Evolutionary conservation across 352 stramenopile species (phyloP).

Genomic region (Peronosclerospora sorghi): DNA sequence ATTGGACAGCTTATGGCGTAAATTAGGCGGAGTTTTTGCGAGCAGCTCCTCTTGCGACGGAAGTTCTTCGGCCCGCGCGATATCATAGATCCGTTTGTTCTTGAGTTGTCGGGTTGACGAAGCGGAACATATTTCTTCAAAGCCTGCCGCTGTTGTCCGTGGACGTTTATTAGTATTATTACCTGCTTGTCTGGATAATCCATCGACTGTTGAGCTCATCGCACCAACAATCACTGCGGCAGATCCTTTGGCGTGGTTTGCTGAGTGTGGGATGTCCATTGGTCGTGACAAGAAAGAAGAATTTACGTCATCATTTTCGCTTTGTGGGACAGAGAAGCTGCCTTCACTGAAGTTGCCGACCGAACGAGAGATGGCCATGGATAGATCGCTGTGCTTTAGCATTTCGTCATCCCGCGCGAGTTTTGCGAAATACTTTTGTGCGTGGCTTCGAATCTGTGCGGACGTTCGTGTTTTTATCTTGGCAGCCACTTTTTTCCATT

Average conservation of each 20-base stretch:
- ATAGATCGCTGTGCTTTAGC: slow-evolving; percentile 31
- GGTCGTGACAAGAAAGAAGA: slow-evolving; percentile 10
- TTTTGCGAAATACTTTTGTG: slow-evolving; percentile 84
- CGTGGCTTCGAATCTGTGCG: slow-evolving; percentile 75
- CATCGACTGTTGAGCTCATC: no score
- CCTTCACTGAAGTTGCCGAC: slow-evolving; percentile 53
- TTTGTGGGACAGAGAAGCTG: slow-evolving; percentile 41
- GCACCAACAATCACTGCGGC: slow-evolving; percentile 9
- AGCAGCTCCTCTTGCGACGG: slow-evolving; percentile 72
- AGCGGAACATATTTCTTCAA: slow-evolving; percentile 3
- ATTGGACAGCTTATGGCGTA: slow-evolving; percentile 55
- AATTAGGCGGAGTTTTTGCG: slow-evolving; percentile 52
- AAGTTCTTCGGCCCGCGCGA: slow-evolving; percentile 20
- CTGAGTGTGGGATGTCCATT: slow-evolving; percentile 1
- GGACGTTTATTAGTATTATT: neutral
- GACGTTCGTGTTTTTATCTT: slow-evolving; percentile 85
- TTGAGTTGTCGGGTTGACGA: slow-evolving; percentile 13
- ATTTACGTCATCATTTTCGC: slow-evolving; percentile 44
- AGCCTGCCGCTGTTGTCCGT: slow-evolving; percentile 1
- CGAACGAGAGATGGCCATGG: slow-evolving; percentile 8
- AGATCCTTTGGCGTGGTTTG: slow-evolving; percentile 13
- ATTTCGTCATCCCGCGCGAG: slow-evolving; percentile 68
- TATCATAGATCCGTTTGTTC: slow-evolving; percentile 17
- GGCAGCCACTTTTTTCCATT: slow-evolving; percentile 95
- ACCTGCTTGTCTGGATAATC: no score